These are phyloP conservation scores for Ceratobasidium sp. DNA, from an alignment of 1,284 basidiomycete species.

Conservation along the genomic window DNA sequence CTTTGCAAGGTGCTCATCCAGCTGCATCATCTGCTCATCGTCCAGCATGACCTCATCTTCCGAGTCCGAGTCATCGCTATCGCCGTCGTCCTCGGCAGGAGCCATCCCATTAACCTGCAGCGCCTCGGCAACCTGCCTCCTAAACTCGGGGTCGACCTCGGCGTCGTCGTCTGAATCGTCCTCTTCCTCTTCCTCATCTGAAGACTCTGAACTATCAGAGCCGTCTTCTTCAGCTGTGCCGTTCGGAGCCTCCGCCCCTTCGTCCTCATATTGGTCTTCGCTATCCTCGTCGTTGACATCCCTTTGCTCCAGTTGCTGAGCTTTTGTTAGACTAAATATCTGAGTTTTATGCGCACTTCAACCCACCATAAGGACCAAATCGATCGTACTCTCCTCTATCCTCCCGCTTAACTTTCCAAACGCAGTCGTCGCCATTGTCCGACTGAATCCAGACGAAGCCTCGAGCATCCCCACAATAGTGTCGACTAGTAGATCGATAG, in stretches of 20 bases:
- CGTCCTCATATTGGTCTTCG: conserved; percentile 60
- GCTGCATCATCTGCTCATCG: conserved; percentile 97
- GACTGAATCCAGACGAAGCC: conserved; percentile 84
- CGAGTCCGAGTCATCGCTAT: conserved; percentile 55
- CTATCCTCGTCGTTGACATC: conserved; percentile 67
- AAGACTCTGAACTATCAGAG: conserved; percentile 61
- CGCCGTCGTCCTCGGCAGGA: conserved; percentile 61
- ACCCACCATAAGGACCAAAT: conserved; percentile 85
- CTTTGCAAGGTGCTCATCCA: conserved; percentile 92
- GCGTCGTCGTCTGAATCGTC: conserved; percentile 61
- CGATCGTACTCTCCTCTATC: conserved; percentile 81
- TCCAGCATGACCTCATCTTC: conserved; percentile 85
- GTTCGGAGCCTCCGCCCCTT: conserved; percentile 52
- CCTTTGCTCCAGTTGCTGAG: conserved; percentile 84
- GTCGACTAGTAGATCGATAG: conserved; percentile 90
- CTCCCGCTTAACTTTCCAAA: conserved; percentile 82
- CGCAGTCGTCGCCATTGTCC: conserved; percentile 83
- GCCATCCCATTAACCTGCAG: conserved; percentile 80
- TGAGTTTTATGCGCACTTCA: not conserved
- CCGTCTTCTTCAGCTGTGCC: conserved; percentile 50
- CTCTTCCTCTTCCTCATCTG: conserved; percentile 64
- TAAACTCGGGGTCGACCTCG: conserved; percentile 75
- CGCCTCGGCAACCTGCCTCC: conserved; percentile 82
- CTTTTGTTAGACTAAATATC: conserved; percentile 40
- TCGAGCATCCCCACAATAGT: conserved; percentile 91